Evolutionary conservation across 176 grass and related monocot genomes (phyloP).

Genomic region (Neostapfia colusana): DNA sequence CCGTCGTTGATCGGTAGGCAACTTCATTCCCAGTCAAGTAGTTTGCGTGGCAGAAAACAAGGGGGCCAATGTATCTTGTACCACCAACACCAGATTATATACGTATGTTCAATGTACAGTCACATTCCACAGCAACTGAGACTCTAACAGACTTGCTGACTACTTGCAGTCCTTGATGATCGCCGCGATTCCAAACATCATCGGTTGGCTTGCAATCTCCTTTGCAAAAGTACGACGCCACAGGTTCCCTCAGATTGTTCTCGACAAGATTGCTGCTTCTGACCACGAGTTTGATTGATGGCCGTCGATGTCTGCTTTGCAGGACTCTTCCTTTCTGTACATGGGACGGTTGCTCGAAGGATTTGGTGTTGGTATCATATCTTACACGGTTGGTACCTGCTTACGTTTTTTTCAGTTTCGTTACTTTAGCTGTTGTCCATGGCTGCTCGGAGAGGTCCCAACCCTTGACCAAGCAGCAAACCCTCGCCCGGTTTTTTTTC

Average conservation of each 20-base stretch:
- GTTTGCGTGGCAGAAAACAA: not conserved
- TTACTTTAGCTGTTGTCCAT: slow-evolving; percentile 26
- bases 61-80: not conserved
- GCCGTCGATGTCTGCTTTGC: not conserved
- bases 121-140: not conserved
- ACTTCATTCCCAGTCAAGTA: not conserved
- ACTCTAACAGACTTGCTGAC: not conserved
- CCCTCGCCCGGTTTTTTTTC: too few relatives aligned
- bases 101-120: not conserved
- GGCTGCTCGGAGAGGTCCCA: too few relatives aligned
- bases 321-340: slow-evolving; percentile 93
- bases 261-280: not conserved
- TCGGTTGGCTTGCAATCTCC: slow-evolving; percentile 94
- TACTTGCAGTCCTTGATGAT: slow-evolving; percentile 83
- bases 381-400: slow-evolving; percentile 54
- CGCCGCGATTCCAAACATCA: slow-evolving; percentile 87
- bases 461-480: too few relatives aligned
- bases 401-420: slow-evolving; percentile 9
- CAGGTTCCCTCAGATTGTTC: not conserved
- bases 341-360: slow-evolving; percentile 93
- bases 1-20: not conserved
- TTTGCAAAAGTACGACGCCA: slow-evolving; percentile 71
- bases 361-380: slow-evolving; percentile 93
- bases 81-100: not conserved
- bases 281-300: not conserved